Percentiles rank a stretch among this genome's conserved stretches.
Evolutionary conservation across 345 rosid genomes (phyloP).

Genomic region (Toxicodendron radicans): DNA sequence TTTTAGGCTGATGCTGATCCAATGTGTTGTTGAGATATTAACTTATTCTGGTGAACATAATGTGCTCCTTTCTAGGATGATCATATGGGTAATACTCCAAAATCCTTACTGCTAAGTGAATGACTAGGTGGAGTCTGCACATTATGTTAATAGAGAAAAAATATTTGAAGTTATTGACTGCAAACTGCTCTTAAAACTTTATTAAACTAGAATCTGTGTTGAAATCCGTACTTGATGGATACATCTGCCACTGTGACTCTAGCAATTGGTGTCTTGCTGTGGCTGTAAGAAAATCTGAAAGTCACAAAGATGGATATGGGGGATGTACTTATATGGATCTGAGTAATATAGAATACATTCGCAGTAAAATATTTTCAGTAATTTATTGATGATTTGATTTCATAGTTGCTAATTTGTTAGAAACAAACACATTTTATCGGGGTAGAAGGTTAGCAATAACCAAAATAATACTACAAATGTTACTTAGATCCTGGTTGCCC

Average conservation of each 20-base stretch:
- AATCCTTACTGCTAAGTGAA: too few relatives aligned
- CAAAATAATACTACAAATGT: conserved; percentile 29
- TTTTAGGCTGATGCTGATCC: neutral
- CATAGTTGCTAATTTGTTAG: neutral
- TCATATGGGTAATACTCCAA: too few relatives aligned
- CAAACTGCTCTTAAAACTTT: too few relatives aligned
- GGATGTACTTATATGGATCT: too few relatives aligned
- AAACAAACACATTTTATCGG: neutral
- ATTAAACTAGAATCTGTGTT: neutral
- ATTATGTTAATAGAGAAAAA: too few relatives aligned
- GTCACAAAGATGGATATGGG: too few relatives aligned
- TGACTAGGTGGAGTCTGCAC: too few relatives aligned
- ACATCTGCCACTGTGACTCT: neutral
- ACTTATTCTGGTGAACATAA: neutral
- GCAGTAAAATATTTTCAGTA: too few relatives aligned
- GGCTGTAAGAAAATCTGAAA: too few relatives aligned
- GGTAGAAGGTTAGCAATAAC: conserved; percentile 28
- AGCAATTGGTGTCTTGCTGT: neutral
- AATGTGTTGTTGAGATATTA: neutral
- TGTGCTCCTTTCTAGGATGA: neutral
- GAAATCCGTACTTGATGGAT: neutral
- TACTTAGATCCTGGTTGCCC: conserved; percentile 27
- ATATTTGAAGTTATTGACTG: too few relatives aligned
- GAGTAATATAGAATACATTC: too few relatives aligned
- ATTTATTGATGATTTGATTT: neutral